phyloP scores from a whole-genome alignment of 108 stramenopile genomes.

The Nitzschia sp. region DNA sequence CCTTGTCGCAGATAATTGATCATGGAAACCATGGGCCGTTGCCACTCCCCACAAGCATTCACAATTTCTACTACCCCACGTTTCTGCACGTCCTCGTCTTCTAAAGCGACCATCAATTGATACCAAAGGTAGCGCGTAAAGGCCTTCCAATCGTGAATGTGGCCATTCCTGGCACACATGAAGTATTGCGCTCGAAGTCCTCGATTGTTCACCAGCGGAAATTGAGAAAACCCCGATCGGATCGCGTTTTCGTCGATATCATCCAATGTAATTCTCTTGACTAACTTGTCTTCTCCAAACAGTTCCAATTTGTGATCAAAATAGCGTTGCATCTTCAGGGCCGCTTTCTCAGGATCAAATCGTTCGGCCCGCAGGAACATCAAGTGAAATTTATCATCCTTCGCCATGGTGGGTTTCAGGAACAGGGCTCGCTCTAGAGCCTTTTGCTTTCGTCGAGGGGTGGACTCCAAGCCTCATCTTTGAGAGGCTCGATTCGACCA shows the following conservation, averaged over 20 bases:
- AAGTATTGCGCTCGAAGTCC: conserved; percentile 11
- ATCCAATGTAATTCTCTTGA: background rate
- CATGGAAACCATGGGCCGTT: background rate
- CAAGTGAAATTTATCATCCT: too few relatives aligned
- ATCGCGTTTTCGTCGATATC: conserved; percentile 14
- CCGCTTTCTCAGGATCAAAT: conserved; percentile 21
- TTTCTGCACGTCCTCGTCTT: conserved; percentile 13
- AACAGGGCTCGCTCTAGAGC: conserved; percentile 7
- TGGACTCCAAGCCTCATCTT: background rate
- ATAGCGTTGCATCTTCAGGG: conserved; percentile 7
- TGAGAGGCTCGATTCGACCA: background rate
- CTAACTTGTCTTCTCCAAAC: too few relatives aligned
- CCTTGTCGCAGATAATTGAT: background rate
- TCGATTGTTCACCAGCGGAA: conserved; percentile 21
- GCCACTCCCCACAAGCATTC: background rate
- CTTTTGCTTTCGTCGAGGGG: background rate
- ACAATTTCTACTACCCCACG: background rate
- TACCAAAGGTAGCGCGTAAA: background rate
- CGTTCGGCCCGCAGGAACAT: conserved; percentile 23
- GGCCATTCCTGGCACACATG: background rate
- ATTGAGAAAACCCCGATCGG: background rate
- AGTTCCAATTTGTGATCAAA: too few relatives aligned
- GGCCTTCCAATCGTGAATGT: background rate
- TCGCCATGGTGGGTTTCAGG: conserved; percentile 7
- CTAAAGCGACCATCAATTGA: background rate